Percentiles rank a stretch among this genome's conserved stretches.
Evolutionary conservation across 805 yeast genomes (phyloP).

Genomic region (Blastobotrys peoriensis): DNA sequence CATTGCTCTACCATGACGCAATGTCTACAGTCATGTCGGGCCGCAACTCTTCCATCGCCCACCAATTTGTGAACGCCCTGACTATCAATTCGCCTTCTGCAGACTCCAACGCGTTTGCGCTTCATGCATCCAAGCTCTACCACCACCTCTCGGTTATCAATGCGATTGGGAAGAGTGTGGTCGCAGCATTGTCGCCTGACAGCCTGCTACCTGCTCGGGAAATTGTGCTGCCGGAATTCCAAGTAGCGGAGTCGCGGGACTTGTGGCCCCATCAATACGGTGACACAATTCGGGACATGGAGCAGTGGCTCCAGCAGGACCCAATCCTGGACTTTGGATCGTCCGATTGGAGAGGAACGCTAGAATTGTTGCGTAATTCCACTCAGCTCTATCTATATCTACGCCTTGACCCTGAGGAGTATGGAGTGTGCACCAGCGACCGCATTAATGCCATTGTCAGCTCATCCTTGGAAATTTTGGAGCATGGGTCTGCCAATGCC

Average conservation of each 20-base stretch:
- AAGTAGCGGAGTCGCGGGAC: background rate
- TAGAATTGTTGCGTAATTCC: slow-evolving; percentile 11
- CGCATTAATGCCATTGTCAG: slow-evolving; percentile 1
- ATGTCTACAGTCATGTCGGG: slow-evolving; percentile 3
- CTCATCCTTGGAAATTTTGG: slow-evolving; percentile 7
- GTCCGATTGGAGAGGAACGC: slow-evolving; percentile 9
- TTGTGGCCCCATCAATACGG: slow-evolving; percentile 2
- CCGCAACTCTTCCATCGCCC: background rate
- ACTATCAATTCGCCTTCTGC: background rate
- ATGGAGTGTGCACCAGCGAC: slow-evolving; percentile 2
- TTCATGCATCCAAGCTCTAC: too few relatives aligned
- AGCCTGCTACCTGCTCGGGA: background rate
- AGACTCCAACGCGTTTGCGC: too few relatives aligned
- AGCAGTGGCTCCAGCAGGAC: slow-evolving; percentile 3
- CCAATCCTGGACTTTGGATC: slow-evolving; percentile 6
- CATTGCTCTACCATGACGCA: slow-evolving; percentile 15
- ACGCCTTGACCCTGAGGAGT: slow-evolving; percentile 9
- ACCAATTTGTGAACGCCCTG: background rate
- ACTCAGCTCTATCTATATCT: slow-evolving; percentile 9
- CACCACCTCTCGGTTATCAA: background rate
- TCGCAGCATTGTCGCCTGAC: background rate
- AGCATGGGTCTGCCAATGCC: slow-evolving; percentile 4
- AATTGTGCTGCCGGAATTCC: background rate
- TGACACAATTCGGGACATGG: slow-evolving; percentile 5
- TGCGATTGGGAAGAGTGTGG: background rate